Evolutionary conservation across 1,284 basidiomycete species (phyloP), one percentile per base, ranked within the genome.

Genomic region (Apiotrichum gracile): DNA sequence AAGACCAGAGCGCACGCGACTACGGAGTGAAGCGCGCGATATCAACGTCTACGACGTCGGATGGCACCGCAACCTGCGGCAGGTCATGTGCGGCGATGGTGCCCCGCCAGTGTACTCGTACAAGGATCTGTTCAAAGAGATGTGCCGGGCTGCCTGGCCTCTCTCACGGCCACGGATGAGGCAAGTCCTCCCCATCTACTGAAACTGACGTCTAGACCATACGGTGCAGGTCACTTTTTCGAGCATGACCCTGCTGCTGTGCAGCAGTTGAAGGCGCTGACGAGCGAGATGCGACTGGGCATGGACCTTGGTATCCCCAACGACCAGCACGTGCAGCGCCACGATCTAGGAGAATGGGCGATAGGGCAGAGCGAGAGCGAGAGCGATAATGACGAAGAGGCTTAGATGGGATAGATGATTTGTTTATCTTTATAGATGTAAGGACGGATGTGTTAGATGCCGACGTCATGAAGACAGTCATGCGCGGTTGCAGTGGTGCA

Each of bases 31-130:
- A 19, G 86, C 88, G 58, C 75, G 80, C 3, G 69, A 79, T 19
- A 81, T 91, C 48, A 81, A 81, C 22, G 58, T 88, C 17, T 93
- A 89, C 64, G 84, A 91, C 69, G 64, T 91, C 5, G 89, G 90
- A 7, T 86, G 83, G 82, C 77, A 78, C 41, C 78, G 74, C 60
- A 92, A 92, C 62, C 44, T 72, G 10, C 48, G 46, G 4, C 21
- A 42, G 4, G 41, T 63, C 2, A 61, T 71, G 47, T 34, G 70
- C 19, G 67, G 64, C 9, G 59, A 60, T 24, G 47, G 25, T 14
- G 47, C 19, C 16, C 39, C 38, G 24, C 27, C 35, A 21, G 24
- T 16, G 10, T 19, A 37, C 13, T 40, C 45, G 16, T 45, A 49
- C 38, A 19, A 31, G 1, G 48, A n/a, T 1, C 35, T 43, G 21